A percentile compares a stretch with the other conserved stretches of the same genome.
These are phyloP conservation scores for Zygoascus sp. DNA, from an alignment of 1,139 yeast species.

Conservation along the genomic window DNA sequence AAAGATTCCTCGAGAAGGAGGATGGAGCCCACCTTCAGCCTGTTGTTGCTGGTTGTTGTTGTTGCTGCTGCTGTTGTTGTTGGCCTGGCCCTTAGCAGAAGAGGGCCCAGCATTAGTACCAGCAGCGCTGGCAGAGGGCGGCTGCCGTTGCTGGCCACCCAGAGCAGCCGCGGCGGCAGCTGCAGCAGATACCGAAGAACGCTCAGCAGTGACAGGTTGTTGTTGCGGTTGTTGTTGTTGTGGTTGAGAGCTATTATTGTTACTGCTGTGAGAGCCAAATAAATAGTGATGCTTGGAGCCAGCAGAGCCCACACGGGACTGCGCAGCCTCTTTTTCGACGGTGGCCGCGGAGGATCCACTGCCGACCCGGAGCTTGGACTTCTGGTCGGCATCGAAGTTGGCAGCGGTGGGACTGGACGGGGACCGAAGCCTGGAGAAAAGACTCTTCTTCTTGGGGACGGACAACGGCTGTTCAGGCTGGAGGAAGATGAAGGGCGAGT, in stretches of 20 bases:
- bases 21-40: constrained; percentile 14
- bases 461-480: constrained; percentile 5
- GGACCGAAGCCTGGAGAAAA: constrained; percentile 38
- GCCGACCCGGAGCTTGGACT: not conserved
- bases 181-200: not conserved
- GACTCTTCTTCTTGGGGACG: constrained; percentile 17
- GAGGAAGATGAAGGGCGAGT: constrained; percentile 11
- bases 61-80: too few species aligned
- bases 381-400: constrained; percentile 17
- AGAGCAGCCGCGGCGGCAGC: constrained; percentile 2
- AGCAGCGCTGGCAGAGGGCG: not conserved
- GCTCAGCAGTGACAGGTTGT: constrained; percentile 2
- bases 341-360: not conserved
- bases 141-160: not conserved
- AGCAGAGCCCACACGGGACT: constrained; percentile 14
- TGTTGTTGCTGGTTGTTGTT: not conserved
- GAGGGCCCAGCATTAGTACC: not conserved
- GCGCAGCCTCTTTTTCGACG: not conserved
- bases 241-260: not conserved
- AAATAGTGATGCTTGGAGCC: constrained; percentile 16
- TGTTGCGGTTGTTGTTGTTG: not conserved
- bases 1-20: constrained; percentile 36
- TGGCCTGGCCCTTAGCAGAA: not conserved
- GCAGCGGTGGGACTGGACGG: constrained; percentile 35
- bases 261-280: not conserved